phyloP scores from a whole-genome alignment of 768 basidiomycete species.

The Termitomyces sp. region DNA sequence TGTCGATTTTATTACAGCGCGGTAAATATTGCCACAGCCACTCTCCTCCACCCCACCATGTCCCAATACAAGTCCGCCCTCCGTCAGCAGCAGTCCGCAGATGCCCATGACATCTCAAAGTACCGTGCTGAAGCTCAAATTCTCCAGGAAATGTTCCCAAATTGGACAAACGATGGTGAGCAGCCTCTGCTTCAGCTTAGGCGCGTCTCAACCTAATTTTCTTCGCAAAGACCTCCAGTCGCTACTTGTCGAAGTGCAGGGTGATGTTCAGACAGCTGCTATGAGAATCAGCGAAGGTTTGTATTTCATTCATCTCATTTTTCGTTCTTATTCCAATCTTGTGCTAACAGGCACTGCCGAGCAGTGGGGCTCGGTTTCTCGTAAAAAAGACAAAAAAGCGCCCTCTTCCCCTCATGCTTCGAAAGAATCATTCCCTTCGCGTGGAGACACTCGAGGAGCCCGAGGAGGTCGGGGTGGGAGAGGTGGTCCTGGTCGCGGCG shows the following conservation, averaged over 20 bases:
- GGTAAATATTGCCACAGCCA: slow-evolving; percentile 6
- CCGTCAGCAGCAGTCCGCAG: slow-evolving; percentile 32
- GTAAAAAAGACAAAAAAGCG: slow-evolving; percentile 85
- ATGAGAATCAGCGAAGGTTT: slow-evolving; percentile 75
- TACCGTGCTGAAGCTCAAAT: slow-evolving; percentile 52
- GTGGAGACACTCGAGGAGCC: slow-evolving; percentile 58
- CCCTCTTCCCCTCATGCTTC: slow-evolving; percentile 36
- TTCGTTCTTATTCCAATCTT: slow-evolving; percentile 14
- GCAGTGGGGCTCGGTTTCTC: slow-evolving; percentile 81
- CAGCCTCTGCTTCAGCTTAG: slow-evolving; percentile 9
- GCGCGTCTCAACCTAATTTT: slow-evolving; percentile 22
- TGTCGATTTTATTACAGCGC: slow-evolving; percentile 12
- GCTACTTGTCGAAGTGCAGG: slow-evolving; percentile 60
- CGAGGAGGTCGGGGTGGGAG: slow-evolving; percentile 56
- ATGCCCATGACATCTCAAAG: slow-evolving; percentile 34
- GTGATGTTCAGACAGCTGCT: slow-evolving; percentile 67
- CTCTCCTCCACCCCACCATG: slow-evolving; percentile 31
- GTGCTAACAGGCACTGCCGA: slow-evolving; percentile 56
- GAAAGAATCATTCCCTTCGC: slow-evolving; percentile 47
- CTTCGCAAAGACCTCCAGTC: slow-evolving; percentile 57
- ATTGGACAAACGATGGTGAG: slow-evolving; percentile 67
- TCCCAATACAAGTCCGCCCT: slow-evolving; percentile 51
- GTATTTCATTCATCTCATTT: slow-evolving; percentile 12
- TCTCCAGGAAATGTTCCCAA: slow-evolving; percentile 69
- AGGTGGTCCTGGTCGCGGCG: slow-evolving; percentile 59